Conservation (phyloP, 1,284 basidiomycete genomes). For the Boletellus sp. region DNA sequence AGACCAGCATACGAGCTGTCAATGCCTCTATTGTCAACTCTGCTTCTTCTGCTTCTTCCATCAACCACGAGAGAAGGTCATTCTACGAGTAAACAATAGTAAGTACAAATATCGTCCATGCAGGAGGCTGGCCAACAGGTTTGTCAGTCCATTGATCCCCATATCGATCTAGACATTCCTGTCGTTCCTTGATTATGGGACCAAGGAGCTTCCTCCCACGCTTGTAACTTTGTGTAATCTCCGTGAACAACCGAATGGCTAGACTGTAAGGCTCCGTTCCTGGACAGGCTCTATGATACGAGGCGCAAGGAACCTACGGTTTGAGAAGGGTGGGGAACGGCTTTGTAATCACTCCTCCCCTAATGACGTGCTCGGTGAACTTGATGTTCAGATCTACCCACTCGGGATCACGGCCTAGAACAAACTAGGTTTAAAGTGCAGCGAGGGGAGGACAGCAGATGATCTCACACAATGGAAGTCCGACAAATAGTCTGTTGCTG, state of each 20-base stretch:
- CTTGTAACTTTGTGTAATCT: background rate
- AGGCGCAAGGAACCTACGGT: slow-evolving; percentile 29
- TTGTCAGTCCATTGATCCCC: slow-evolving; percentile 38
- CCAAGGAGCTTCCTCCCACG: slow-evolving; percentile 26
- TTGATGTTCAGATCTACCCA: slow-evolving; percentile 35
- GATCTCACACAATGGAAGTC: slow-evolving; percentile 26
- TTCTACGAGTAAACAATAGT: background rate
- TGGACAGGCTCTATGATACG: background rate
- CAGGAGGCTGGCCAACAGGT: slow-evolving; percentile 27
- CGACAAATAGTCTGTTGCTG: slow-evolving; percentile 39
- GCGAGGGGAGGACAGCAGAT: background rate
- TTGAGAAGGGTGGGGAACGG: slow-evolving; percentile 38
- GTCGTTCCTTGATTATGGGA: slow-evolving; percentile 39
- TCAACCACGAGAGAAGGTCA: background rate
- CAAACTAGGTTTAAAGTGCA: background rate
- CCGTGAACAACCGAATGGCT: background rate
- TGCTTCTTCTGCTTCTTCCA: background rate
- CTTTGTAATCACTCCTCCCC: slow-evolving; percentile 24
- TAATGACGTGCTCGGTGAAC: slow-evolving; percentile 31
- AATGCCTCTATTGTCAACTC: background rate
- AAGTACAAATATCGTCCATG: background rate
- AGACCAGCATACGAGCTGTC: background rate
- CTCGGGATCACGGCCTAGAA: slow-evolving; percentile 26
- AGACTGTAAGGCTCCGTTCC: background rate
- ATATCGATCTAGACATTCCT: slow-evolving; percentile 26